Conservation (phyloP, 2,329 filamentous ascomycete species). For the Fusarium heterosporum region DNA sequence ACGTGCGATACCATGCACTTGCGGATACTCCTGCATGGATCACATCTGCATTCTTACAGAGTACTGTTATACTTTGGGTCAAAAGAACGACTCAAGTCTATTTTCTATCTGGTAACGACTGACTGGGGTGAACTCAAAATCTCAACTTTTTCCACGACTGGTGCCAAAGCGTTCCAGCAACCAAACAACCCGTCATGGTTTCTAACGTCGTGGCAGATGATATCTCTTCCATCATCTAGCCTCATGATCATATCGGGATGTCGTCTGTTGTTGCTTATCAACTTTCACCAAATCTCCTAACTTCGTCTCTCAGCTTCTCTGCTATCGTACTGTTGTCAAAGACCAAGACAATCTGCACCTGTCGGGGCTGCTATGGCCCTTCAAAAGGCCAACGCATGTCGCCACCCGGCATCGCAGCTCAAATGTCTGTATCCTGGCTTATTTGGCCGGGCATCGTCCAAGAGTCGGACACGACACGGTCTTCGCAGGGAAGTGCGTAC, state of each 20-base stretch:
- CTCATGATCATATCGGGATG: constrained; percentile 7
- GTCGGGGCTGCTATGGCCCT: constrained; percentile 40
- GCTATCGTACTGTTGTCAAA: constrained; percentile 42
- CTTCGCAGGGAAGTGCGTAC: constrained; percentile 31
- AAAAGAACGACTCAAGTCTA: constrained; percentile 45
- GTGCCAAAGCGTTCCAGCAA: constrained; percentile 36
- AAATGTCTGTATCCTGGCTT: constrained; percentile 38
- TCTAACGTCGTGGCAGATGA: constrained; percentile 15
- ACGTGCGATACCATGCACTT: neutral
- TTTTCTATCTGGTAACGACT: constrained; percentile 45
- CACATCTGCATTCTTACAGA: too few species aligned
- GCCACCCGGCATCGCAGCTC: constrained; percentile 39
- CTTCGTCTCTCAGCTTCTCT: constrained; percentile 22
- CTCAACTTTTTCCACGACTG: constrained; percentile 30
- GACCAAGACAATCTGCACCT: constrained; percentile 49
- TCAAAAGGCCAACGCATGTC: constrained; percentile 33
- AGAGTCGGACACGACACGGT: constrained; percentile 42
- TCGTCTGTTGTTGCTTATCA: constrained; percentile 18
- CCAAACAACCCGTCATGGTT: constrained; percentile 17
- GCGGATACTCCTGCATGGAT: neutral
- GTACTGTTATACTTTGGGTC: neutral
- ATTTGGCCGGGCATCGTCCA: constrained; percentile 37
- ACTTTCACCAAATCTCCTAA: constrained; percentile 17
- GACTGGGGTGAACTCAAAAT: constrained; percentile 43
- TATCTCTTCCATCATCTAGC: constrained; percentile 22